Evolutionary conservation across 192 early-diverging fungal species (phyloP).

Genomic region (Piromyces finnis): DNA sequence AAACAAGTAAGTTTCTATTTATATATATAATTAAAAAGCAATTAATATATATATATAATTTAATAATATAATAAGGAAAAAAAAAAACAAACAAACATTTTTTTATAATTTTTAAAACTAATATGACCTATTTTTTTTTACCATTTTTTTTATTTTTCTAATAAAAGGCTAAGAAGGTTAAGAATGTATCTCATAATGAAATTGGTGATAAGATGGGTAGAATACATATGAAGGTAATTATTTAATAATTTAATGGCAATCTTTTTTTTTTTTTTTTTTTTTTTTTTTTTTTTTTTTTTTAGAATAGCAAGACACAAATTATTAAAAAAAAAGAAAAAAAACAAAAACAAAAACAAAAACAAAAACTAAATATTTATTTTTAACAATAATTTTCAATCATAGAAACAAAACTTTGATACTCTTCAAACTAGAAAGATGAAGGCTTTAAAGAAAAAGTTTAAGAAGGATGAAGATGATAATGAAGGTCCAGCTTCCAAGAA

Average conservation of each 20-base stretch:
- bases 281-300: too few relatives aligned
- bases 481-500: neutral
- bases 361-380: too few relatives aligned
- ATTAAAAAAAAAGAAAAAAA: too few relatives aligned
- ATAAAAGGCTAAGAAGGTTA: conserved; percentile 63
- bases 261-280: too few relatives aligned
- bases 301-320: too few relatives aligned
- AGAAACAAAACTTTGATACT: conserved; percentile 70
- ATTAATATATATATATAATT: too few relatives aligned
- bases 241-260: too few relatives aligned
- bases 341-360: too few relatives aligned
- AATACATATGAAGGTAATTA: conserved; percentile 54
- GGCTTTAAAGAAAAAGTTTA: conserved; percentile 58
- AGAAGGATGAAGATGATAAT: conserved; percentile 15
- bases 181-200: conserved; percentile 81
- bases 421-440: conserved; percentile 98
- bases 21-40: too few relatives aligned
- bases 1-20: conserved; percentile 51
- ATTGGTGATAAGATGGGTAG: conserved; percentile 82
- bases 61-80: too few relatives aligned
- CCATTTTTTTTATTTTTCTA: too few relatives aligned
- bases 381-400: neutral
- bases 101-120: neutral
- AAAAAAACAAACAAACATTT: neutral
- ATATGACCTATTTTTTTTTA: neutral